Base-by-base conservation (phyloP, 176 grass and related monocot genomes). In the Otatea glauca region DNA sequence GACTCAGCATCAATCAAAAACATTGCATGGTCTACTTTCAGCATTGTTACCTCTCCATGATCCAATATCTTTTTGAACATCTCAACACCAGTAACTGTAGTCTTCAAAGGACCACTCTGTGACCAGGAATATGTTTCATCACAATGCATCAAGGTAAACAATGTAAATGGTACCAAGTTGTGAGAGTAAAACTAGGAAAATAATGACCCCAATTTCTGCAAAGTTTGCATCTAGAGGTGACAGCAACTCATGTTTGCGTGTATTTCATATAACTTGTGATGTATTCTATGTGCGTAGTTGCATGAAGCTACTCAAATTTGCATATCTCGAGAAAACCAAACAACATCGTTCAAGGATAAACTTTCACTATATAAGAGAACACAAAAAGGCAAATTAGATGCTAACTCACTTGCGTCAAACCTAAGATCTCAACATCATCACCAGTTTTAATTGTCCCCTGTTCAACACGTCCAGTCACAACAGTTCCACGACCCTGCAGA, bases 1-100 rank as follows among this genome's bases (percentile, higher is more conserved):
- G 16, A 41, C 0, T 54, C 43, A 35, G 23, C 20, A 64, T 69
- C 24, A 80, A 88, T 24, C 3, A 10, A 80, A 41, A 76, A 68
- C 1, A 58, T 63, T 21, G 5, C 4, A 89, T 3, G 9, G 42
- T 23, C 11, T 65, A 51, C 15, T 17, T 87, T 70, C 44, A 87
- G 18, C 1, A 77, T 51, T 2, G 13, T 88, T 84, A 99, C 96
- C 91, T 94, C 82, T 96, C 93, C 96, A 89, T 94, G 79, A 90
- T 99, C 96, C 86, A 99, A 73, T 43, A 96, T 96, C 88, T 99
- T 99, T 74, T 96, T 99, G 86, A 99, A 99, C 96, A 99, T 99
- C 93, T 99, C 91, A 45, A 99, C 96, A 66, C 93, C 93, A 79
- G 96, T 99, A 72, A 99, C 96, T 16, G 96, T 99, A 83, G 96